Evolutionary conservation across 108 stramenopile genomes (phyloP).

Genomic region (Cyclostephanos tholiformis): DNA sequence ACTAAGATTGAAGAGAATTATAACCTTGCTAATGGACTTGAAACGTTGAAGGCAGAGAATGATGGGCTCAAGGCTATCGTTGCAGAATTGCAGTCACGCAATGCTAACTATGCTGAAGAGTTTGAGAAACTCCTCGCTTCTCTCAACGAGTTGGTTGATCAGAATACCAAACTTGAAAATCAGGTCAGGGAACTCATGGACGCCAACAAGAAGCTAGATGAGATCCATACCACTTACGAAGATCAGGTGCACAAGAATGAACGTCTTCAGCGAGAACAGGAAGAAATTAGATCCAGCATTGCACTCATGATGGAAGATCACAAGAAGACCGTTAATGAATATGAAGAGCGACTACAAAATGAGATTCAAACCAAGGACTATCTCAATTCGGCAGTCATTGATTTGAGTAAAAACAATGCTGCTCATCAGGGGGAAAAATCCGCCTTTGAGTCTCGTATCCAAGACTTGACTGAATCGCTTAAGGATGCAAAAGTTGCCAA

Average conservation of each 20-base stretch:
- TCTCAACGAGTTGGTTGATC: slow-evolving; percentile 15
- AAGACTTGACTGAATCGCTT: neutral
- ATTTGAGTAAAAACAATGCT: neutral
- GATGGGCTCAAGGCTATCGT: slow-evolving; percentile 1
- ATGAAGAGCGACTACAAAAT: neutral
- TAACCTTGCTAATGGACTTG: neutral
- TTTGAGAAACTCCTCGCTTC: slow-evolving; percentile 13
- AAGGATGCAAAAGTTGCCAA: neutral
- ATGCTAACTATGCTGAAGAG: slow-evolving; percentile 1
- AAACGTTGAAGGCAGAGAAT: neutral
- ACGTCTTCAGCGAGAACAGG: no score
- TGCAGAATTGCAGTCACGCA: slow-evolving; percentile 6
- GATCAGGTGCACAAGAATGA: no score
- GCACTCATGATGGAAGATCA: slow-evolving; percentile 6
- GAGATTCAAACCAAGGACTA: neutral
- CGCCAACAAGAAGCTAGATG: neutral
- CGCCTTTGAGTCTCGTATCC: neutral
- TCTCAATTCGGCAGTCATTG: neutral
- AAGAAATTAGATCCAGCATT: no score
- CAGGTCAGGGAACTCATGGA: slow-evolving; percentile 14
- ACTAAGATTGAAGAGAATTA: neutral
- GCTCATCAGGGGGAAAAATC: neutral
- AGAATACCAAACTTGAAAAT: slow-evolving; percentile 10
- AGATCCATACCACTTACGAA: neutral
- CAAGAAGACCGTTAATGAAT: neutral